Evolutionary conservation across 495 filamentous ascomycete species (phyloP).

Genomic region (Daldinia caldariorum): DNA sequence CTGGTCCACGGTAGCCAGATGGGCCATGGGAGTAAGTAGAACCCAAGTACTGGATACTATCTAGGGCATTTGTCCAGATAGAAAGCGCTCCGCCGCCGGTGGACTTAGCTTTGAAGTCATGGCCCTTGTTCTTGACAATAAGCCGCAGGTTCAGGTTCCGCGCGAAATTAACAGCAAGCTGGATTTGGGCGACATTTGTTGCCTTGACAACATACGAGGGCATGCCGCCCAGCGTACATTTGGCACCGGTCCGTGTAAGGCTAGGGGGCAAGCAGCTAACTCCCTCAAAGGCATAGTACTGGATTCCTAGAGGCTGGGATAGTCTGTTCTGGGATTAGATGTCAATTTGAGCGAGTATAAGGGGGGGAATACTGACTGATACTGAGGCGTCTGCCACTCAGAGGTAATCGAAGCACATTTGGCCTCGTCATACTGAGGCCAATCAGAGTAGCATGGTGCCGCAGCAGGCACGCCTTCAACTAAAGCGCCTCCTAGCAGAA

Average conservation of each 20-base stretch:
- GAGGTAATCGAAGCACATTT: constrained; percentile 52
- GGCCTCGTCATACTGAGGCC: constrained; percentile 55
- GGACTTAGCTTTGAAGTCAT: constrained; percentile 69
- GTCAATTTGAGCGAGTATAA: neutral
- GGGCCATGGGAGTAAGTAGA: constrained; percentile 8
- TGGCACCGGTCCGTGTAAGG: constrained; percentile 36
- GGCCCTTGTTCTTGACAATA: constrained; percentile 72
- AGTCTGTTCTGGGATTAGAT: constrained; percentile 18
- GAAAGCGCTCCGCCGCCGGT: constrained; percentile 59
- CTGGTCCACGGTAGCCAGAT: constrained; percentile 57
- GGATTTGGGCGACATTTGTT: constrained; percentile 59
- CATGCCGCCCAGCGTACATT: constrained; percentile 63
- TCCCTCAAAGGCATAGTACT: constrained; percentile 36
- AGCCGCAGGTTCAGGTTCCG: constrained; percentile 63
- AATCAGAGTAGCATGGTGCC: constrained; percentile 60
- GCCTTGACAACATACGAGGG: constrained; percentile 58
- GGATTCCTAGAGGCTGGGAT: constrained; percentile 33
- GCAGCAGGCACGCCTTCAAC: constrained; percentile 64
- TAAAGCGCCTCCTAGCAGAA: constrained; percentile 49
- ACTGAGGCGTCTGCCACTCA: constrained; percentile 40
- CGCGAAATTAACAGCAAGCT: constrained; percentile 66
- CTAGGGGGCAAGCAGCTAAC: constrained; percentile 37
- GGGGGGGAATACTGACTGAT: constrained; percentile 19
- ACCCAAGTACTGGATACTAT: constrained; percentile 14
- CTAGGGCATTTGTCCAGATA: constrained; percentile 67